A percentile compares a stretch with the other conserved stretches of the same genome.
Evolutionary conservation across 305 asterid genomes (phyloP).

Genomic region (Fraxinus angustifolia): DNA sequence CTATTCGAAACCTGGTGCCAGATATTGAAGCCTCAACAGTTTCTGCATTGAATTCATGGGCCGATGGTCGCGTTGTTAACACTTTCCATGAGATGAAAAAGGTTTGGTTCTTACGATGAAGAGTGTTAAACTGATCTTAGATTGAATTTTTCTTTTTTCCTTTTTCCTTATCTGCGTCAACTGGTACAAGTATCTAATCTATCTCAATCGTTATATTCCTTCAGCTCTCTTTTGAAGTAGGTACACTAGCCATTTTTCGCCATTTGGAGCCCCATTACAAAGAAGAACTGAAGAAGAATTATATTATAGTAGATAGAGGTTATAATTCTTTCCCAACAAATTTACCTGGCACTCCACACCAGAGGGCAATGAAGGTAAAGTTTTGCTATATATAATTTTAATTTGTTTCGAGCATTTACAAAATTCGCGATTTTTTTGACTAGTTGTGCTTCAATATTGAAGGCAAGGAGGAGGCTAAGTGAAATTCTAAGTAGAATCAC

Average conservation of each 20-base stretch:
- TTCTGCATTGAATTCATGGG: slow-evolving; percentile 55
- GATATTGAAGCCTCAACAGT: slow-evolving; percentile 41
- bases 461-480: slow-evolving; percentile 78
- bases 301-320: slow-evolving; percentile 56
- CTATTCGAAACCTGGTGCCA: slow-evolving; percentile 46
- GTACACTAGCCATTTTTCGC: slow-evolving; percentile 65
- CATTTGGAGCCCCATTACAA: slow-evolving; percentile 49
- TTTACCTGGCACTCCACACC: slow-evolving; percentile 56
- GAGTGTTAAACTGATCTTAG: background rate
- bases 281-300: slow-evolving; percentile 60
- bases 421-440: background rate
- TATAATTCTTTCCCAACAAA: slow-evolving; percentile 76
- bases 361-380: slow-evolving; percentile 55
- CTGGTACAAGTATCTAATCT: background rate
- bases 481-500: slow-evolving; percentile 46
- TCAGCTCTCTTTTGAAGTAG: slow-evolving; percentile 77
- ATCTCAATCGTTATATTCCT: background rate
- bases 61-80: slow-evolving; percentile 43
- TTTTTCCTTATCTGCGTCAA: background rate
- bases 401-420: background rate
- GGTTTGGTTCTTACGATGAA: slow-evolving; percentile 34
- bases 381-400: background rate
- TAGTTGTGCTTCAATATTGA: background rate
- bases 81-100: slow-evolving; percentile 67
- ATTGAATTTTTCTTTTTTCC: background rate